Percentiles rank a stretch among this genome's conserved stretches.
phyloP scores from a whole-genome alignment of 2,329 filamentous ascomycete genomes.

The Trichoderma gracile region DNA sequence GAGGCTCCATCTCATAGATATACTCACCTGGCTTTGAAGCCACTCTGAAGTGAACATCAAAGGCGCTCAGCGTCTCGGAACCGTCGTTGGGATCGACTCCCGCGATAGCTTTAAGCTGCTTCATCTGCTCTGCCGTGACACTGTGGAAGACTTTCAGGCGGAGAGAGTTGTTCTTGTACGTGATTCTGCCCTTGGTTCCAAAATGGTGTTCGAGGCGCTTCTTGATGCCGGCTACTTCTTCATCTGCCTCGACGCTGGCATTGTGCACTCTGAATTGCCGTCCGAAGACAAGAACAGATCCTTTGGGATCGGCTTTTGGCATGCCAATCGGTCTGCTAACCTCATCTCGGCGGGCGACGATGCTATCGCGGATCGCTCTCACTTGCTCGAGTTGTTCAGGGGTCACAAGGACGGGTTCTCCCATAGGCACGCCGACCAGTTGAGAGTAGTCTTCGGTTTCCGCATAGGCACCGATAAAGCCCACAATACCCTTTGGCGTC shows the following conservation, averaged over 20 bases:
- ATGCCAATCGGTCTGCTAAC: not conserved
- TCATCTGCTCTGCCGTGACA: conserved; percentile 3
- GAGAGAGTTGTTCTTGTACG: conserved; percentile 11
- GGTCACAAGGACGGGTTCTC: not conserved
- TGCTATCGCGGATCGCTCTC: conserved; percentile 4
- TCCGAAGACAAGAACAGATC: conserved; percentile 13
- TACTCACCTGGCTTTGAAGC: conserved; percentile 5
- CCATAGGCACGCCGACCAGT: not conserved
- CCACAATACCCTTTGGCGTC: conserved; percentile 11
- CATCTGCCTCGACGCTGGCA: not conserved
- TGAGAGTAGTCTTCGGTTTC: conserved; percentile 16
- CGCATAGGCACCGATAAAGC: conserved; percentile 7
- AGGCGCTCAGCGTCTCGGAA: conserved; percentile 5
- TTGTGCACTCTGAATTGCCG: not conserved
- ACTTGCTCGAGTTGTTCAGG: conserved; percentile 1
- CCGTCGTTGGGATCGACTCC: not conserved
- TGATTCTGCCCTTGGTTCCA: not conserved
- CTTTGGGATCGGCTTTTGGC: not conserved
- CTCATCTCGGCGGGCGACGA: not conserved
- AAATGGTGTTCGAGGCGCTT: conserved; percentile 9
- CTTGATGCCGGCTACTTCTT: not conserved
- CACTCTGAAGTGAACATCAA: conserved; percentile 7
- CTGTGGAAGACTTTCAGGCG: conserved; percentile 9
- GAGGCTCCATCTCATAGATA: conserved; percentile 4
- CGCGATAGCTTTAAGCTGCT: not conserved